phyloP scores from a whole-genome alignment of 768 basidiomycete species.

The Mycena venus region DNA sequence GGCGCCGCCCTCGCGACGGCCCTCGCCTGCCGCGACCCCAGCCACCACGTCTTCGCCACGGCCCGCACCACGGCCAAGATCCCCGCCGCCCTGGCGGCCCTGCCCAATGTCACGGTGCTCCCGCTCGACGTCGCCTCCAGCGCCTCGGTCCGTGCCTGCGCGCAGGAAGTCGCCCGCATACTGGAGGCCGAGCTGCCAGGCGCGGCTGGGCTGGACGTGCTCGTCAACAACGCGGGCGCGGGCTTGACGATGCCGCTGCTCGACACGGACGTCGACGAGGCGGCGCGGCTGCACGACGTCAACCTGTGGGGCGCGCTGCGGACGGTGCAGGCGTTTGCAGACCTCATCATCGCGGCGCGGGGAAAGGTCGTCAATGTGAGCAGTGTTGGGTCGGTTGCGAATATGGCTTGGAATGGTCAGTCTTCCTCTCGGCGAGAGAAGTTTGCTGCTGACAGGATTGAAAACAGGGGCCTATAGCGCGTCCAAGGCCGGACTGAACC shows the following conservation, averaged over 20 bases:
- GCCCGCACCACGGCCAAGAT: conserved; percentile 1
- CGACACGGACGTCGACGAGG: conserved; percentile 1
- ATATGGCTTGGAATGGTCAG: conserved; percentile 1
- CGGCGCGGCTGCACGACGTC: not conserved
- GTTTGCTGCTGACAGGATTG: not conserved
- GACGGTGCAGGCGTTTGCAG: conserved; percentile 5
- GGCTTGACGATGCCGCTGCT: conserved; percentile 6
- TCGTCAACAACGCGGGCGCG: conserved; percentile 4
- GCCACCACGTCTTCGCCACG: conserved; percentile 7
- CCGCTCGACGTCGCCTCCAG: conserved; percentile 2
- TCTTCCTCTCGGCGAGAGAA: not conserved
- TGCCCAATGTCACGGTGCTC: not conserved
- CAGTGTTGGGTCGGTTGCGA: not conserved
- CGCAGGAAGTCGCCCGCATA: not conserved
- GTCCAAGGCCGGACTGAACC: conserved; percentile 3
- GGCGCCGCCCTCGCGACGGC: conserved; percentile 5
- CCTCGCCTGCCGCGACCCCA: not conserved
- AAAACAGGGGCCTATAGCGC: not conserved
- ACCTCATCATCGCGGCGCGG: not conserved
- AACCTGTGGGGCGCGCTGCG: conserved; percentile 6
- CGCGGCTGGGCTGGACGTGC: conserved; percentile 1
- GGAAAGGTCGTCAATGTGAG: conserved; percentile 8
- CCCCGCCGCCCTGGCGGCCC: not conserved
- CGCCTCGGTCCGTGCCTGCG: not conserved
- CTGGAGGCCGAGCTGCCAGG: not conserved